Conservation (phyloP, 208 protist genomes). For the Phytomonas sp. region DNA sequence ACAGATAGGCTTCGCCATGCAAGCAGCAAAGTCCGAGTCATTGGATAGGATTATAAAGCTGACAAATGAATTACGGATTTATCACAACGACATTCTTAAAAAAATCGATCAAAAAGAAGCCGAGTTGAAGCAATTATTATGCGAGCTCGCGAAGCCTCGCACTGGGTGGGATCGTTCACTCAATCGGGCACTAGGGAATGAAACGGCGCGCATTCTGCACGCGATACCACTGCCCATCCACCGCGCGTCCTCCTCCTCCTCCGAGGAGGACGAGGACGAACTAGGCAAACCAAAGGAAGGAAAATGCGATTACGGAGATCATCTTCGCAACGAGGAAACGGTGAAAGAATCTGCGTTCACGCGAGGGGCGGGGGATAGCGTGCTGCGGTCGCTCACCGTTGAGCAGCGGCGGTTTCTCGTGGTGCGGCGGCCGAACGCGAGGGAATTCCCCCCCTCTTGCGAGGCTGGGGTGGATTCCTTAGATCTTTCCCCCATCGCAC, state of each 20-base stretch:
- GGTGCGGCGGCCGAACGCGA: no score
- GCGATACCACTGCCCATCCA: constrained; percentile 1
- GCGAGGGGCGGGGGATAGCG: background rate
- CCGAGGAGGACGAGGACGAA: background rate
- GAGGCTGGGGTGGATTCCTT: background rate
- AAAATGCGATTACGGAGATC: background rate
- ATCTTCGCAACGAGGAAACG: background rate
- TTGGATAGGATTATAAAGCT: background rate
- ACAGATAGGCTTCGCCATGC: background rate
- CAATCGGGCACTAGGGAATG: background rate
- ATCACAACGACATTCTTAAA: constrained; percentile 12
- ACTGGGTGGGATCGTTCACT: background rate
- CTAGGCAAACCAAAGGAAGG: background rate
- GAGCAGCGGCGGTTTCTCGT: background rate
- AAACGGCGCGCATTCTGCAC: background rate
- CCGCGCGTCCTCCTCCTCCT: background rate
- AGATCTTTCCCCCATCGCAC: background rate
- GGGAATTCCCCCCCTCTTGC: no score
- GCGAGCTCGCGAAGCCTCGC: background rate
- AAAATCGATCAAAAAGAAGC: constrained; percentile 18
- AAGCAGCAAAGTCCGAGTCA: background rate
- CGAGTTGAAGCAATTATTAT: constrained; percentile 13
- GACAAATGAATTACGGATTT: constrained; percentile 15
- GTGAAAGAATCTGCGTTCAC: background rate
- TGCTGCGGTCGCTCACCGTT: background rate